These are phyloP conservation scores for Cladosporium cucumerinum DNA, from an alignment of 2,329 filamentous ascomycete species.

Conservation along the genomic window DNA sequence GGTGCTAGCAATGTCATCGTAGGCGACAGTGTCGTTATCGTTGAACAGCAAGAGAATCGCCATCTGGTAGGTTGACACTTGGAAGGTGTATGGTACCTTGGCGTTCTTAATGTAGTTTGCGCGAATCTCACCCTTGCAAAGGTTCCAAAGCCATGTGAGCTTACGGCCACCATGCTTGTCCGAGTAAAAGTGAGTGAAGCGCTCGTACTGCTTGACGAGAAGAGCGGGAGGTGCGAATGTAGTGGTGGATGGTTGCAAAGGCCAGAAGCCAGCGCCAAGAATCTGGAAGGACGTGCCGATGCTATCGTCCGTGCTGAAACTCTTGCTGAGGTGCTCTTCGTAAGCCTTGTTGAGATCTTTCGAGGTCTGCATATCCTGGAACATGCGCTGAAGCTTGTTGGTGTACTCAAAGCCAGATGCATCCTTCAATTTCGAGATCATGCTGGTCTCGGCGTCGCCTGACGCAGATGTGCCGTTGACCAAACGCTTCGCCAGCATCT, in stretches of 20 bases:
- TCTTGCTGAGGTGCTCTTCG: slow-evolving; percentile 68
- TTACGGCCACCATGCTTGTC: slow-evolving; percentile 96
- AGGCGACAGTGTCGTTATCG: slow-evolving; percentile 77
- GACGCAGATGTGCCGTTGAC: slow-evolving; percentile 95
- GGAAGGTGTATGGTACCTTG: slow-evolving; percentile 93
- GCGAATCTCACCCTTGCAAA: slow-evolving; percentile 96
- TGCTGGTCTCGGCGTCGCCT: slow-evolving; percentile 95
- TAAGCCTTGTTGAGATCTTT: slow-evolving; percentile 93
- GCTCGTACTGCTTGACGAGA: slow-evolving; percentile 82
- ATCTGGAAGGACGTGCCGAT: slow-evolving; percentile 89
- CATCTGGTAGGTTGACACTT: slow-evolving; percentile 98
- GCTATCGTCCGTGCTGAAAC: slow-evolving; percentile 58
- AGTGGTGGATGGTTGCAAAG: slow-evolving; percentile 79
- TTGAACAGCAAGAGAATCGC: slow-evolving; percentile 93
- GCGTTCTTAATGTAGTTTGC: slow-evolving; percentile 83
- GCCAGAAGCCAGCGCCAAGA: slow-evolving; percentile 96
- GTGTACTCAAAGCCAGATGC: slow-evolving; percentile 99
- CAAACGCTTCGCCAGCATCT: slow-evolving; percentile 89
- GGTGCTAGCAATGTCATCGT: slow-evolving; percentile 79
- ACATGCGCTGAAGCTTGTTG: slow-evolving; percentile 99
- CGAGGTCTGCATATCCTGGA: slow-evolving; percentile 98
- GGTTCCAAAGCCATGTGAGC: slow-evolving; percentile 95
- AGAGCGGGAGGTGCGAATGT: slow-evolving; percentile 83
- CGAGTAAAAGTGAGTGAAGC: slow-evolving; percentile 88
- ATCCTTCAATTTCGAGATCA: slow-evolving; percentile 99